A percentile compares a stretch with the other conserved stretches of the same genome.
Evolutionary conservation across 345 rosid genomes (phyloP).

Genomic region (Boechera retrofracta): DNA sequence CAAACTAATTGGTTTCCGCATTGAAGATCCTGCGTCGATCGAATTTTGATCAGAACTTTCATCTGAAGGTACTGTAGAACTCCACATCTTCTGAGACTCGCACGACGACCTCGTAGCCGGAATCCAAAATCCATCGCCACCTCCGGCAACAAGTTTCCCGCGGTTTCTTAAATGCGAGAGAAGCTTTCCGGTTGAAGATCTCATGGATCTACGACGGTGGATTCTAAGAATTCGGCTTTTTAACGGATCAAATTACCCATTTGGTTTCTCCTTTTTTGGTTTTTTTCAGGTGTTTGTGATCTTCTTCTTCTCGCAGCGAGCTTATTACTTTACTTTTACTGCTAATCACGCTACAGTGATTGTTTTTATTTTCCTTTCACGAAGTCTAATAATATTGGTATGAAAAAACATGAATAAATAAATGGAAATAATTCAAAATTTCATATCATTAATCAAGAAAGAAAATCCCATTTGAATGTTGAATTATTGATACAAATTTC

Average conservation of each 20-base stretch:
- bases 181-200: slow-evolving; percentile 25
- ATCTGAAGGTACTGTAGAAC: slow-evolving; percentile 11
- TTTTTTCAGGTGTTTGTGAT: background rate
- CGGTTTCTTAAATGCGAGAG: slow-evolving; percentile 37
- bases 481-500: too few relatives aligned
- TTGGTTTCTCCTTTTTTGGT: background rate
- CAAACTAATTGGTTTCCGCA: slow-evolving; percentile 76
- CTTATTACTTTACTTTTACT: background rate
- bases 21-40: slow-evolving; percentile 84
- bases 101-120: slow-evolving; percentile 26
- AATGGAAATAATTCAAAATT: too few relatives aligned
- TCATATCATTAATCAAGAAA: too few relatives aligned
- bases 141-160: background rate
- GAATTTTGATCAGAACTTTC: slow-evolving; percentile 35
- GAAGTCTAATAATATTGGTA: too few relatives aligned
- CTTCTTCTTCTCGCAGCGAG: background rate
- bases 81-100: slow-evolving; percentile 31
- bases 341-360: slow-evolving; percentile 4
- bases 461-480: too few relatives aligned
- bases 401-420: too few relatives aligned
- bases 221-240: background rate
- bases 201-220: slow-evolving; percentile 38
- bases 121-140: slow-evolving; percentile 7
- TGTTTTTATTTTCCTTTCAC: background rate
- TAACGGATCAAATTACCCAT: slow-evolving; percentile 2